Base-by-base conservation (phyloP, 164 flowering plant species). In the Chimonanthus praecox region DNA sequence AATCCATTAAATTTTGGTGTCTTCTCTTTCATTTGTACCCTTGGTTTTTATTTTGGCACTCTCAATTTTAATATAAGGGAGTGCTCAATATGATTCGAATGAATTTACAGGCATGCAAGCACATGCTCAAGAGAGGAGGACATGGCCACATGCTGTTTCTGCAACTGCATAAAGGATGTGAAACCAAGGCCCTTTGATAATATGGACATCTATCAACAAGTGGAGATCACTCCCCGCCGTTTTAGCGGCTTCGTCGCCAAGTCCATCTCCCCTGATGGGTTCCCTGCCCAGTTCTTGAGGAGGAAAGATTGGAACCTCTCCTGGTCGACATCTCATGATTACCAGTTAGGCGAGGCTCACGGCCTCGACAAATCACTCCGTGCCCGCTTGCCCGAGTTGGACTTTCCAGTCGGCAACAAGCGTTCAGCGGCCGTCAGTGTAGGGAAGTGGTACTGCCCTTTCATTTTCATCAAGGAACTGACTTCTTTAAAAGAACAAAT, bases 111-210 rank as follows among this genome's bases (percentile, higher is more conserved):
- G 77, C 78, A 86, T 74, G 90, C 86, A 45, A 79, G 71, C 70
- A 75, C 82, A 8, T 74, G 80, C 60, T 87, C 87, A 49, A 80
- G 9, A 69, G 89, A 86, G 60, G 88, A 80, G 67, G 89, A 85
- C 44, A 75, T 69, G 80, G 54, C 18, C 10, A 51, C 78, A 0
- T 86, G 85, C 69, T 86, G 88, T 69, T 83, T 82, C 77, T 70
- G 75, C 64, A 64, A 47, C 18, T 64, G 7, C 47, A 50, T 81
- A 6, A 47, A 65, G 6, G 85, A 85, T 73, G 77, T 75, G 10
- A 79, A 79, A 51, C 85, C 88, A 51, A 78, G 69, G 47, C 83
- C 76, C 5, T 74, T 88, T 2, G 84, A 91, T 73, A 83, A 79
- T 7, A 7, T 65, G 5, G 69, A 83, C 78, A 70, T 71, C 21